phyloP scores from a whole-genome alignment of 805 yeast genomes.

The Cyberlindnera japonica region DNA sequence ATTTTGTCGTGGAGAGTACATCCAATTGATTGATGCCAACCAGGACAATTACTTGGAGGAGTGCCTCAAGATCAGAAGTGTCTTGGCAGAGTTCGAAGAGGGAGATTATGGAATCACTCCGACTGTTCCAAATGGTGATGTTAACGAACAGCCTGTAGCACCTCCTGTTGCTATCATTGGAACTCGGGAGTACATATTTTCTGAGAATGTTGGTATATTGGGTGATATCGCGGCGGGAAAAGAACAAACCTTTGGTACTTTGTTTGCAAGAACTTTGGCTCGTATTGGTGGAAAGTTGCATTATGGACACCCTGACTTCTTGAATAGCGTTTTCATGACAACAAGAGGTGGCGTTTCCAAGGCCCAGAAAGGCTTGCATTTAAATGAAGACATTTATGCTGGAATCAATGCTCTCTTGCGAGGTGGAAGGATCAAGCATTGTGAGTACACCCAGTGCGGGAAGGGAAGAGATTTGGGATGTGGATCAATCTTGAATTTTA shows the following conservation, averaged over 20 bases:
- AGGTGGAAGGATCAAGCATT: constrained; percentile 82
- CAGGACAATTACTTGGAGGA: constrained; percentile 83
- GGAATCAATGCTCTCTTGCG: constrained; percentile 77
- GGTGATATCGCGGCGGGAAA: constrained; percentile 89
- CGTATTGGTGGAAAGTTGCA: constrained; percentile 80
- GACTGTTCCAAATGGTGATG: neutral
- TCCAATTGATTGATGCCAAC: constrained; percentile 79
- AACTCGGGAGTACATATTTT: constrained; percentile 79
- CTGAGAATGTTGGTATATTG: constrained; percentile 75
- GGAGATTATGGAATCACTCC: constrained; percentile 6
- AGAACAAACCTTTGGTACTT: constrained; percentile 83
- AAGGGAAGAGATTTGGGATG: constrained; percentile 85
- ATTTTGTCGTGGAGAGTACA: constrained; percentile 76
- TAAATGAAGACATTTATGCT: constrained; percentile 84
- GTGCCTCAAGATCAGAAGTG: constrained; percentile 69
- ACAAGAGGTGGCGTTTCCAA: constrained; percentile 86
- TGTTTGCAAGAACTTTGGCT: constrained; percentile 78
- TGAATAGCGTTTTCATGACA: constrained; percentile 71
- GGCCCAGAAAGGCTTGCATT: constrained; percentile 77
- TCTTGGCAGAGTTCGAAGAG: constrained; percentile 76
- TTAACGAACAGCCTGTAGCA: constrained; percentile 45
- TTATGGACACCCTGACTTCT: constrained; percentile 84
- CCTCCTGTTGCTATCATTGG: constrained; percentile 83
- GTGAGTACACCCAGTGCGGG: constrained; percentile 83
- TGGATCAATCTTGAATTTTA: constrained; percentile 76